A percentile compares a stretch with the other conserved stretches of the same genome.
Evolutionary conservation across 257 asterid species (phyloP).

Genomic region (Ocimum tenuiflorum): DNA sequence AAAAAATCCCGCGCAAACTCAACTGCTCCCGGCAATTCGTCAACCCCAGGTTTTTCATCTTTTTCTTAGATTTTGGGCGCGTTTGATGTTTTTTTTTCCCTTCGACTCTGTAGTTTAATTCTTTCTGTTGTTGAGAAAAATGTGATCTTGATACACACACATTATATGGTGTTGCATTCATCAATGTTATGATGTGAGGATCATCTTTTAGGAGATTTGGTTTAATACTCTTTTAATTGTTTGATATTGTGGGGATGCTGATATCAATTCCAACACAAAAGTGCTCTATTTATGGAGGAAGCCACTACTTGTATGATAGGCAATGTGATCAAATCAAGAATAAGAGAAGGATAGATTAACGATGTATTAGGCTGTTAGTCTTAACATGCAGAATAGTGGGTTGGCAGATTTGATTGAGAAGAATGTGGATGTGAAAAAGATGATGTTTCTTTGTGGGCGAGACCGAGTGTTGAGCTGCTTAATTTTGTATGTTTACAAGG

Average conservation of each 20-base stretch:
- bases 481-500: background rate
- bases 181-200: background rate
- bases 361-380: background rate
- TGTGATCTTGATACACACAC: background rate
- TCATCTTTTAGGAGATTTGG: background rate
- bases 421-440: background rate
- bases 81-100: background rate
- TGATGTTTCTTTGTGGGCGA: background rate
- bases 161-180: background rate
- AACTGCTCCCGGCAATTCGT: slow-evolving; percentile 51
- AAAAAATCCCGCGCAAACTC: slow-evolving; percentile 44
- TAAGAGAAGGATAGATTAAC: background rate
- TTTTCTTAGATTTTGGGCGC: background rate
- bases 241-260: slow-evolving; percentile 2
- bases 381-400: background rate
- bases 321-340: no score
- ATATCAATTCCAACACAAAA: no score
- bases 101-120: background rate
- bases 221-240: background rate
- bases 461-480: background rate
- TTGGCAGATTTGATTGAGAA: background rate
- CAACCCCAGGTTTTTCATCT: slow-evolving; percentile 70
- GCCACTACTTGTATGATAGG: no score
- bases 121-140: background rate
- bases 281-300: no score